Conservation (phyloP, 148 eudicot species). For the Camellia japonica region DNA sequence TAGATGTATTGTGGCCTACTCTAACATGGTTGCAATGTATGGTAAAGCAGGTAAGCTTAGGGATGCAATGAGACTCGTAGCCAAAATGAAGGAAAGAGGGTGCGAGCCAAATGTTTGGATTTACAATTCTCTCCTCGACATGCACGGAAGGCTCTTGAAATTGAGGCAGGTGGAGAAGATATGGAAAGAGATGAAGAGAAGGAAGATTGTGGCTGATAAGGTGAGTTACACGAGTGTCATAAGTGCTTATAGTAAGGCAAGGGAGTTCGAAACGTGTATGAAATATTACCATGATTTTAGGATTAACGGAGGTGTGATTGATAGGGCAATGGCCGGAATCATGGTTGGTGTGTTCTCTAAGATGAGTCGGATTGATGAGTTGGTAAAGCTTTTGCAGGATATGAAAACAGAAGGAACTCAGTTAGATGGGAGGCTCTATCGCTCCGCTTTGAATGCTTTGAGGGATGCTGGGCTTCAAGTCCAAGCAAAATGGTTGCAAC, state of each 20-base stretch:
- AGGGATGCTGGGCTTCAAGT: conserved; percentile 75
- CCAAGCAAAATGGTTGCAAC: conserved; percentile 67
- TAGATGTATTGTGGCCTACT: conserved; percentile 85
- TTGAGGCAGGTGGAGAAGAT: conserved; percentile 73
- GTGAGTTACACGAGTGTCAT: conserved; percentile 84
- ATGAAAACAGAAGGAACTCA: conserved; percentile 58
- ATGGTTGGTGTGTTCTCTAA: conserved; percentile 90
- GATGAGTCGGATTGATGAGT: conserved; percentile 56
- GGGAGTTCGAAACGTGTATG: conserved; percentile 56
- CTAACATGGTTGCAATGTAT: conserved; percentile 85
- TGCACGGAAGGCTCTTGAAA: conserved; percentile 59
- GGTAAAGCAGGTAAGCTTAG: conserved; percentile 56
- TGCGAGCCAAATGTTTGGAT: conserved; percentile 90
- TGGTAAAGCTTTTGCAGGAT: conserved; percentile 72
- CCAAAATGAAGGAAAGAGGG: conserved; percentile 80
- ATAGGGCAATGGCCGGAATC: conserved; percentile 78
- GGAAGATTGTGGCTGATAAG: conserved; percentile 57
- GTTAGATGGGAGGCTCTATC: conserved; percentile 68
- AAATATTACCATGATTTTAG: conserved; percentile 57
- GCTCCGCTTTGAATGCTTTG: conserved; percentile 72
- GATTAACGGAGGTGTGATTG: conserved; percentile 61
- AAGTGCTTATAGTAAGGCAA: conserved; percentile 58
- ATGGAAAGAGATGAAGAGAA: conserved; percentile 94
- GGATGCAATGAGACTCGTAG: conserved; percentile 83
- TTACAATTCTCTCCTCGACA: conserved; percentile 74